Percentiles rank a stretch among this genome's conserved stretches.
These are phyloP conservation scores for Claviceps lovelessii DNA, from an alignment of 2,329 filamentous ascomycete genomes.

Conservation along the genomic window DNA sequence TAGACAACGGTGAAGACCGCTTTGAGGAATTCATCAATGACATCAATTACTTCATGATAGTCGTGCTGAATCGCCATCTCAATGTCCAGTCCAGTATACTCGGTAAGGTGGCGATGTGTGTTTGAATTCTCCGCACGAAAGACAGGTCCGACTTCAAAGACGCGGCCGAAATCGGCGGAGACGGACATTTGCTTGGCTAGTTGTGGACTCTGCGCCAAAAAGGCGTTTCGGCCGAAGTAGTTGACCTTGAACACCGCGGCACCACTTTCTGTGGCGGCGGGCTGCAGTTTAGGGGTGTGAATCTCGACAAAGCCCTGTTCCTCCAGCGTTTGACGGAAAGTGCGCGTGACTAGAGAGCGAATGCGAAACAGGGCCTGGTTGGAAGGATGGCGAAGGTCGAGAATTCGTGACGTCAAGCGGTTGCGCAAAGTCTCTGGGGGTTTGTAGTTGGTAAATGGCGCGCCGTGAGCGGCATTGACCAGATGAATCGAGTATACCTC, in stretches of 20 bases:
- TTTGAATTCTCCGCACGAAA: conserved; percentile 95
- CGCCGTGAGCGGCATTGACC: conserved; percentile 33
- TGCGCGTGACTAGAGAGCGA: conserved; percentile 63
- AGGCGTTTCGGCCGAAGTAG: conserved; percentile 78
- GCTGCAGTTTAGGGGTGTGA: conserved; percentile 83
- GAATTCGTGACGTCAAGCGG: conserved; percentile 62
- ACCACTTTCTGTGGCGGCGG: conserved; percentile 78
- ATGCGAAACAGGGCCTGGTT: conserved; percentile 82
- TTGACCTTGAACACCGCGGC: conserved; percentile 84
- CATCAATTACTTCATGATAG: conserved; percentile 73
- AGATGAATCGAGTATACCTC: conserved; percentile 44
- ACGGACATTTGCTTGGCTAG: conserved; percentile 88
- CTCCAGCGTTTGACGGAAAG: conserved; percentile 67
- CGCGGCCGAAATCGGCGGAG: conserved; percentile 73
- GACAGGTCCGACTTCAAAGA: conserved; percentile 60
- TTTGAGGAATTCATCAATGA: conserved; percentile 72
- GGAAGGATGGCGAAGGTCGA: conserved; percentile 73
- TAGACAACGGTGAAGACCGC: conserved; percentile 40
- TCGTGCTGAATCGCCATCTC: conserved; percentile 85
- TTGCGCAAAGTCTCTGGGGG: conserved; percentile 53
- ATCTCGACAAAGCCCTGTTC: conserved; percentile 76
- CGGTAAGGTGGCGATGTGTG: conserved; percentile 84
- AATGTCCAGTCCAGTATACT: conserved; percentile 84
- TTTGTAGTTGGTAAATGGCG: conserved; percentile 41
- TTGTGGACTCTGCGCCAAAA: conserved; percentile 83